Evolutionary conservation across 148 eudicot genomes (phyloP), one percentile per base, ranked within the genome.

Genomic region (Chenopodium berlandieri): DNA sequence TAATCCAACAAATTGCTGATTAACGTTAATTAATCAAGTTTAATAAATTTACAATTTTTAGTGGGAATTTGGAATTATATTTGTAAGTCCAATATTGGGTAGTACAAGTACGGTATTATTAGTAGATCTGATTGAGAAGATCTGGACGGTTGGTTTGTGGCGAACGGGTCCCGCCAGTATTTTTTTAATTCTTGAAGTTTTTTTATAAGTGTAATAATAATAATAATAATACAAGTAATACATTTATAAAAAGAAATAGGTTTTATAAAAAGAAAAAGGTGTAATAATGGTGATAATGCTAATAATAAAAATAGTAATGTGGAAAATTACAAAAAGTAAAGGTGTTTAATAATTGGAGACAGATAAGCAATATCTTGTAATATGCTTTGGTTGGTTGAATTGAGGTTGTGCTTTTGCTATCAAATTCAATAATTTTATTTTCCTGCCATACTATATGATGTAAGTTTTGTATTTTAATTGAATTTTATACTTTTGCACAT

Each of bases 331-430:
- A 74, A 64, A 80, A 73, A 48, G 27, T 1, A 31, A 47, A 47
- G 64, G 72, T 81, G 54, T 81, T 40, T 81, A 81, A 81, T 81
- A 65, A 81, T 81, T 75, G 83, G 79, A 25, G 83, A 81, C 83
- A 81, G 83, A 65, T 81, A 78, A 81, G 73, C 79, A 81, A 75
- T 75, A 50, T 64, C 12, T 16, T 62, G 30, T 73, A 17, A 12
- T 25, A 37, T 47, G 71, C n/a, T 40, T 67, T 73, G 50, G 50
- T 37, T 80, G 82, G 75, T 72, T 68, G 10, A 22, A 14, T 70
- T 70, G 73, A 67, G 73, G 75, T 44, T 71, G 34, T 72, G 69
- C 74, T 80, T 80, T 56, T 9, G 82, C 12, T 40, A 71, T 80
- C 9, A 40, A 71, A 40, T 71, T 56, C 62, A 14, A 20, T 71